Base-by-base conservation (phyloP, 1,284 basidiomycete genomes). In the Cerioporus squamosus region DNA sequence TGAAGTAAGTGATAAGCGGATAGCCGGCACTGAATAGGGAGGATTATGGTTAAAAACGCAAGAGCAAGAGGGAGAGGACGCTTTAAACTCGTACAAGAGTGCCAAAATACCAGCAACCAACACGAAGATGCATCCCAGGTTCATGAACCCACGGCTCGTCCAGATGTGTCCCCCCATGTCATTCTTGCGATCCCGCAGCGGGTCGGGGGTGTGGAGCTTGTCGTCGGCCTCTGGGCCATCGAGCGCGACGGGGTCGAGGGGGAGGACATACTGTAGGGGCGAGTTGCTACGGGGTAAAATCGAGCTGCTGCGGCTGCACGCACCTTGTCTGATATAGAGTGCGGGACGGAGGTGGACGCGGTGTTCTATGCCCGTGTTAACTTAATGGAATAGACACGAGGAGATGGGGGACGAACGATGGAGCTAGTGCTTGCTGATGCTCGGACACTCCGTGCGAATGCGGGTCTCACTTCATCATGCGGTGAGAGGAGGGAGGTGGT, bases 1-100 rank as follows among this genome's bases (percentile, higher is more conserved):
- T 85, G 68, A 91, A 87, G 70, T 87, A 88, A 12, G 84, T 81
- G 67, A 93, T 82, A 57, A 96, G 74, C 14, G 94, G 94, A 69
- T 92, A 96, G 26, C 90, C 94, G 22, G 87, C 91, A 68, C 89
- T 91, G 17, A 8, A 26, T n/a, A 42, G 14, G 18, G 33, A 36
- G 33, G 10, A 36, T 6, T 42, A 42, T 22, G 40, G 40, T 40
- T 6, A 6, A 5, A n/a, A 24, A 18, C 51, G 49, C 40, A 4
- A 57, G 56, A 24, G 20, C 14, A 10, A 17, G 3, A 12, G 7
- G 18, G 44, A 26, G 18, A 43, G 26, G 31, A 29, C 17, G 9
- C 20, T 8, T 5, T 2, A 8, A 20, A 15, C 9, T 50, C 44
- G 57, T 70, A 91, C 90, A 95, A 95, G 26, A 95, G 81, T 22